These are phyloP conservation scores for Mortierella alpina DNA, from an alignment of 192 early-diverging fungal species.

Conservation along the genomic window DNA sequence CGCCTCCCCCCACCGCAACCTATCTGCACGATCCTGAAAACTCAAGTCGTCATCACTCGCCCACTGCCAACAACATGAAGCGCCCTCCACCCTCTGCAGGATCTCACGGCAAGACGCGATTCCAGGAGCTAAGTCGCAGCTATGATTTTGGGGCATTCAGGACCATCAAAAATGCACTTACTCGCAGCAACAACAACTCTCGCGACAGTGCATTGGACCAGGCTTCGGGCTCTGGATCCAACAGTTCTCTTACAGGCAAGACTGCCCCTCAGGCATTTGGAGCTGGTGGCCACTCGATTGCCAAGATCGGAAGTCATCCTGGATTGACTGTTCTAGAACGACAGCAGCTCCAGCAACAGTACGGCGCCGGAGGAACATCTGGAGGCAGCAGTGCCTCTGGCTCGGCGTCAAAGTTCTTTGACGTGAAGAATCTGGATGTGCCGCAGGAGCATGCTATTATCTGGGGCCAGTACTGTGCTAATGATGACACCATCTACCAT, in stretches of 20 bases:
- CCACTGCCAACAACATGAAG: slow-evolving; percentile 21
- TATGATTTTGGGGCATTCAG: slow-evolving; percentile 39
- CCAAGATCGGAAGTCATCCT: slow-evolving; percentile 45
- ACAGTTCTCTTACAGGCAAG: slow-evolving; percentile 10
- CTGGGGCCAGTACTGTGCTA: slow-evolving; percentile 44
- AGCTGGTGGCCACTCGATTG: slow-evolving; percentile 32
- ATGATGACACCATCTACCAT: slow-evolving; percentile 14
- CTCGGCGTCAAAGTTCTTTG: slow-evolving; percentile 24
- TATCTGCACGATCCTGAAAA: slow-evolving; percentile 38
- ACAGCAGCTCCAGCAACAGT: slow-evolving; percentile 45
- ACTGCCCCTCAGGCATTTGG: slow-evolving; percentile 26
- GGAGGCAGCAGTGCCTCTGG: background rate
- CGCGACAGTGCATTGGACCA: slow-evolving; percentile 22
- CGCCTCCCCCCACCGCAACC: slow-evolving; percentile 29
- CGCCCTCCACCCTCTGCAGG: slow-evolving; percentile 41
- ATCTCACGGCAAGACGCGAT: slow-evolving; percentile 34
- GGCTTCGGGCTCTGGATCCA: background rate
- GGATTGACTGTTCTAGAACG: slow-evolving; percentile 29
- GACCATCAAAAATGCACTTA: slow-evolving; percentile 39
- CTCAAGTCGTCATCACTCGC: slow-evolving; percentile 23
- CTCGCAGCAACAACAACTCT: slow-evolving; percentile 33
- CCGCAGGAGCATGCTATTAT: slow-evolving; percentile 29
- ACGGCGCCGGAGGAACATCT: slow-evolving; percentile 4
- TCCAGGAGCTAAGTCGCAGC: slow-evolving; percentile 39
- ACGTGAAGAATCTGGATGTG: slow-evolving; percentile 5